Evolutionary conservation across 2,329 filamentous ascomycete genomes (phyloP).

Genomic region (Hymenoscyphus scutula): DNA sequence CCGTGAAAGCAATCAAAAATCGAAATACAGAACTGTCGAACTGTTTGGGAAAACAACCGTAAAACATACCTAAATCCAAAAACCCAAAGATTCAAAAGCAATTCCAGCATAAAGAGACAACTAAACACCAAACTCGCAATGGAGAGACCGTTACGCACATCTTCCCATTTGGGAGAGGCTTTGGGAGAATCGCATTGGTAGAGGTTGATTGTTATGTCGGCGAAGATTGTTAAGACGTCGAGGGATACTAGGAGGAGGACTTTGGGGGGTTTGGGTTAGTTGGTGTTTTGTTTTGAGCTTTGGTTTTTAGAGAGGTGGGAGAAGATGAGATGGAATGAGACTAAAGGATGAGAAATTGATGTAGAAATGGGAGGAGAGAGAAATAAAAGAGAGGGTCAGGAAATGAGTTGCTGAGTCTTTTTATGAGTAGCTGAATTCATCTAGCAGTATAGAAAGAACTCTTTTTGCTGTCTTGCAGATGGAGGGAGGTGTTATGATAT

Average conservation of each 20-base stretch:
- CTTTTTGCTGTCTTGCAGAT: background rate
- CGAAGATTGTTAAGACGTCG: conserved; percentile 51
- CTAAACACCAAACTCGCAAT: conserved; percentile 58
- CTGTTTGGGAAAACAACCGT: no score
- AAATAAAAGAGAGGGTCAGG: no score
- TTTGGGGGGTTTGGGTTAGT: conserved; percentile 18
- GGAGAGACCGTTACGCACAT: conserved; percentile 45
- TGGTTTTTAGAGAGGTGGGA: background rate
- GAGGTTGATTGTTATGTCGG: conserved; percentile 49
- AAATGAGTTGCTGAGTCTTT: no score
- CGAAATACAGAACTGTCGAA: no score
- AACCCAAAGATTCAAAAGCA: conserved; percentile 56
- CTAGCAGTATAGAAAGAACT: background rate
- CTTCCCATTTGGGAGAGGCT: conserved; percentile 34
- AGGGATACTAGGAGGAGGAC: conserved; percentile 48
- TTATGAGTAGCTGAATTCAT: no score
- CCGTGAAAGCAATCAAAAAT: no score
- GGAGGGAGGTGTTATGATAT: no score
- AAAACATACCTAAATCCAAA: conserved; percentile 54
- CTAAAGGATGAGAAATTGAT: background rate
- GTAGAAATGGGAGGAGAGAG: background rate
- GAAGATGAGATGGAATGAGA: background rate
- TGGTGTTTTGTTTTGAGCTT: background rate
- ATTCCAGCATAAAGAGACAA: conserved; percentile 62
- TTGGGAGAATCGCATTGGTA: conserved; percentile 44